phyloP scores from a whole-genome alignment of 2,329 filamentous ascomycete species.

The Exserohilum rostratum region DNA sequence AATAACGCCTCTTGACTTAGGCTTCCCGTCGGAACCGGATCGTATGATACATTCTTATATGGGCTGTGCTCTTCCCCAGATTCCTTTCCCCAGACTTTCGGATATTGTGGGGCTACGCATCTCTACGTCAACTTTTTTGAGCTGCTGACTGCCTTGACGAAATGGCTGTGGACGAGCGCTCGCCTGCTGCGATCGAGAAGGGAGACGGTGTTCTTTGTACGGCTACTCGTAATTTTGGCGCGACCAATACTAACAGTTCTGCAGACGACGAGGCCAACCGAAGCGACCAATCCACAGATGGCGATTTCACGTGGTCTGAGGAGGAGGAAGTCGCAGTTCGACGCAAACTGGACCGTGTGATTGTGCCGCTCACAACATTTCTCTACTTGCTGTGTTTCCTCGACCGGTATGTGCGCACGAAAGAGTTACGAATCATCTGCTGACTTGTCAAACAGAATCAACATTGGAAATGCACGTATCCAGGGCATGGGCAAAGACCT shows the following conservation, averaged over 20 bases:
- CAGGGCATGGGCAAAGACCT: conserved; percentile 60
- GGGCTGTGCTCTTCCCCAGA: conserved; percentile 37
- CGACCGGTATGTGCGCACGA: conserved; percentile 39
- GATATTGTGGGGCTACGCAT: conserved; percentile 25
- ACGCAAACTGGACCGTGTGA: conserved; percentile 60
- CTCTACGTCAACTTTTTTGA: conserved; percentile 11
- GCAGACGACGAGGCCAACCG: conserved; percentile 32
- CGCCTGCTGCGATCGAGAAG: conserved; percentile 23
- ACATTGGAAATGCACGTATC: conserved; percentile 63
- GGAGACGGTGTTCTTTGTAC: conserved; percentile 32
- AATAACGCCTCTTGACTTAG: conserved; percentile 7
- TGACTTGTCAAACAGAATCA: conserved; percentile 31
- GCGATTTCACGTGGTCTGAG: conserved; percentile 55
- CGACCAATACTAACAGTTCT: conserved; percentile 10
- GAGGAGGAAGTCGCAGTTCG: conserved; percentile 58
- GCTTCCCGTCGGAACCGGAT: conserved; percentile 14
- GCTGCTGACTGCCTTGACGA: conserved; percentile 4
- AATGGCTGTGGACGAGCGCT: conserved; percentile 14
- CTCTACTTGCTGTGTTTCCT: conserved; percentile 62
- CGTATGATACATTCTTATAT: conserved; percentile 35
- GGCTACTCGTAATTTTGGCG: neutral
- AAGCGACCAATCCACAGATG: conserved; percentile 38
- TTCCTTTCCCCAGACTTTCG: conserved; percentile 31
- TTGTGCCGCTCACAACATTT: conserved; percentile 60
- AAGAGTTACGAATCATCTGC: neutral